phyloP scores from a whole-genome alignment of 306 rosid species.

The Potentilla sterilis region DNA sequence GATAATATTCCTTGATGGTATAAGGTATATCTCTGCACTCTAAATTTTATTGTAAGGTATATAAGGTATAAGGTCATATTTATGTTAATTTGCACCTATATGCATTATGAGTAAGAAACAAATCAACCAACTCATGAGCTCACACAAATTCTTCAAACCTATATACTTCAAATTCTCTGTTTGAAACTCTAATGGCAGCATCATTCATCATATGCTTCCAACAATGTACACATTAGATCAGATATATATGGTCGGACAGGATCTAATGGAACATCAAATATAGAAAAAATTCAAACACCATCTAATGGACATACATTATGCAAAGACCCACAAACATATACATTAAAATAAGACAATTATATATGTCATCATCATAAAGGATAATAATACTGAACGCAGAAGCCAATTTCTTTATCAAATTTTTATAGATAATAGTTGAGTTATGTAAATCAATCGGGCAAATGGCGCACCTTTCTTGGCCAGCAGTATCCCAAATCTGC shows the following conservation, averaged over 20 bases:
- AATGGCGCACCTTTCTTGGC: conserved; percentile 77
- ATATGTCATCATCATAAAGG: neutral
- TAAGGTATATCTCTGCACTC: neutral
- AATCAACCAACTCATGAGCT: neutral
- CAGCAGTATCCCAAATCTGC: conserved; percentile 97
- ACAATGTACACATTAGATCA: neutral
- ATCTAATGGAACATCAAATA: too few species aligned
- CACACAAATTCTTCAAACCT: neutral
- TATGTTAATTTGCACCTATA: neutral
- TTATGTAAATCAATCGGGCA: neutral
- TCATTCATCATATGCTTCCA: neutral
- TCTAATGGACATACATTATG: neutral
- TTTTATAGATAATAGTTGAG: neutral
- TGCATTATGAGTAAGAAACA: neutral
- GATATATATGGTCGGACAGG: too few species aligned
- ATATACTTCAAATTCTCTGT: neutral
- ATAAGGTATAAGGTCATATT: too few species aligned
- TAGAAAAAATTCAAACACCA: neutral
- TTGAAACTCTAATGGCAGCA: neutral
- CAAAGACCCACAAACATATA: neutral
- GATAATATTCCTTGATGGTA: too few species aligned
- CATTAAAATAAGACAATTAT: neutral
- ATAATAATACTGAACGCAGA: too few species aligned
- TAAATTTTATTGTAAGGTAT: neutral
- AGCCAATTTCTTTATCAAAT: too few species aligned